These are phyloP conservation scores for Pseudonitzschia multistriata DNA, from an alignment of 108 stramenopile species.

Conservation along the genomic window DNA sequence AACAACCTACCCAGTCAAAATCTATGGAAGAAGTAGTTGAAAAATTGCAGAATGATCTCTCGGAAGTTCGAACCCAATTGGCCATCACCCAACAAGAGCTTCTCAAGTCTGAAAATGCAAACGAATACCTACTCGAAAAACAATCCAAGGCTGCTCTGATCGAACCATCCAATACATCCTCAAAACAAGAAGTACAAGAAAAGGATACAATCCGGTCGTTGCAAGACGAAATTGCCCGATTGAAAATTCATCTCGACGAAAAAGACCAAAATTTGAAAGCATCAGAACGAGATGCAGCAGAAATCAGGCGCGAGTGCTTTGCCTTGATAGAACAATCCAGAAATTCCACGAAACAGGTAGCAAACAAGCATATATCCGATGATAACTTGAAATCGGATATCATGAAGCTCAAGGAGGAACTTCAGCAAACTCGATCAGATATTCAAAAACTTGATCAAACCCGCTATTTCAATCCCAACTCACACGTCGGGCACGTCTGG, in stretches of 20 bases:
- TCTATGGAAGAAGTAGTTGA: not conserved
- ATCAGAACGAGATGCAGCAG: not conserved
- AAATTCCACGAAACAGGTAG: not conserved
- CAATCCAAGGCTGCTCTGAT: not conserved
- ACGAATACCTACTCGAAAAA: not conserved
- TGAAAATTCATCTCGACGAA: not conserved
- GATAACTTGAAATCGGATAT: not conserved
- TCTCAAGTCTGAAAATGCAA: not conserved
- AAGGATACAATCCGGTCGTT: not conserved
- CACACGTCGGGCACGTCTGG: not conserved
- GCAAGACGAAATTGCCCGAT: not conserved
- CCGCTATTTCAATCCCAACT: not conserved
- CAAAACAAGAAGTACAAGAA: not conserved
- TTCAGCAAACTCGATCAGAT: not conserved
- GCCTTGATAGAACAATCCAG: not conserved
- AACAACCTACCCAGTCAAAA: not conserved
- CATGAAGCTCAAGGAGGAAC: not conserved
- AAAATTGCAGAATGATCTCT: not conserved
- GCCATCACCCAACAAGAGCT: conserved; percentile 39
- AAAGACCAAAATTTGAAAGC: not conserved
- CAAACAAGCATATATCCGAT: not conserved
- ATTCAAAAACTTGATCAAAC: not conserved
- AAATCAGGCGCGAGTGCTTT: not conserved
- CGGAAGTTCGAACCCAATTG: conserved; percentile 45
- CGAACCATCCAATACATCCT: not conserved